Evolutionary conservation across 805 yeast genomes (phyloP).

Genomic region (Cyberlindnera suaveolens): DNA sequence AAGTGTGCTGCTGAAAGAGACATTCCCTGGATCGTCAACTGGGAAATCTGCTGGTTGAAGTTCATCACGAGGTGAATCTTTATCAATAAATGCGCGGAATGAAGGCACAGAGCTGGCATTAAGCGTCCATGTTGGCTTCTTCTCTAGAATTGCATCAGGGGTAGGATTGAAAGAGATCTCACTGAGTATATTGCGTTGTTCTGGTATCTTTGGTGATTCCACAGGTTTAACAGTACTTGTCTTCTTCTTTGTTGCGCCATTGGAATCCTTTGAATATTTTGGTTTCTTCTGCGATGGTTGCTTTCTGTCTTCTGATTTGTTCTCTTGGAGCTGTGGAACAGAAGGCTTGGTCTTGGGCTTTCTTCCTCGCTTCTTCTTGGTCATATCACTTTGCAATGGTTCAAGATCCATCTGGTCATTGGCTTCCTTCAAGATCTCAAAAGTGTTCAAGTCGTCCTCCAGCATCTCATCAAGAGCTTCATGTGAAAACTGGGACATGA

Average conservation of each 20-base stretch:
- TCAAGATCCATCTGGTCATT: constrained; percentile 4
- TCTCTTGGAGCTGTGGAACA: too few relatives aligned
- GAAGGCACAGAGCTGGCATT: too few relatives aligned
- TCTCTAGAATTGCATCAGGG: too few relatives aligned
- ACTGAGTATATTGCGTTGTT: background rate
- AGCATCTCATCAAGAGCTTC: constrained; percentile 2
- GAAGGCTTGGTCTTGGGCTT: constrained; percentile 1
- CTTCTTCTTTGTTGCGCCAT: background rate
- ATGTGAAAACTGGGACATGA: background rate
- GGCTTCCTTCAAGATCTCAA: constrained; percentile 19
- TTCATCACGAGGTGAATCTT: too few relatives aligned
- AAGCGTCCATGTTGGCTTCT: too few relatives aligned
- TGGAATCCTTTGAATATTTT: background rate
- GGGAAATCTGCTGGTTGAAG: background rate
- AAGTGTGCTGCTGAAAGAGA: background rate
- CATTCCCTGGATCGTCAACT: background rate
- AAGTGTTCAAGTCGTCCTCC: constrained; percentile 18
- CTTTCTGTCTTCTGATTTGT: too few relatives aligned
- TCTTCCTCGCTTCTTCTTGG: constrained; percentile 6
- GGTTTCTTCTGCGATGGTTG: background rate
- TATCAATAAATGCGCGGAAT: too few relatives aligned
- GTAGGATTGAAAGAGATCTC: constrained; percentile 1
- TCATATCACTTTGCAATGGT: constrained; percentile 1
- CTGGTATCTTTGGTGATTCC: background rate
- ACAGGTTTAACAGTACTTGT: too few relatives aligned